Base-by-base conservation (phyloP, 306 rosid genomes). In the Lathyrus oleraceus region DNA sequence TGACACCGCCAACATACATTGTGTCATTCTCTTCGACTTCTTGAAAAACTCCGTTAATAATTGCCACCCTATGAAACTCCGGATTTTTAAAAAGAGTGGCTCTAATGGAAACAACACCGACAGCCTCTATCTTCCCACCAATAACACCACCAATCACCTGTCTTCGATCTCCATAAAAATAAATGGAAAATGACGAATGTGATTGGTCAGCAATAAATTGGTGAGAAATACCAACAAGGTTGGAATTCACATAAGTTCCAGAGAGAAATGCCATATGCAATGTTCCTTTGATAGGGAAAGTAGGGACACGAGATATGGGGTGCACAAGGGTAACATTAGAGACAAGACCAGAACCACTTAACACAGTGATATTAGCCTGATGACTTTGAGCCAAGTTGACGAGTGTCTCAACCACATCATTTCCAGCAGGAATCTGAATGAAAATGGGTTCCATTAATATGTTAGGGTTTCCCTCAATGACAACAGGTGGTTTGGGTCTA, bases 131-230 rank as follows among this genome's bases (percentile, higher is more conserved):
- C 57, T 70, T 59, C 7, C 89, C 92, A 0, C 76, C 88, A 1
- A 91, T 77, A 0, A 85, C 61, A 3, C 97, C 95, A 4, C 95
- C 97, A 10, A 79, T 78, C 2, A 86, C 66, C 6, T 85, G 81
- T 6, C 85, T 85, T 8, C 77, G 84, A 0, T 65, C 15, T 0
- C 82, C 85, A 0, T 77, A 71, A 1, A 88, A 72, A 12, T 77
- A 79, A 5, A 85, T 54, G 1, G 79, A 81, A 16, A 91, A 91
- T 0, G 76, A 79, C 1, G 76, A 78, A 10, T 15, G 32, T 8
- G 39, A 1, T 1, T 0, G 28, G 1, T 45, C 52, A 45, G 52
- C 19, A n/a, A 36, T 4, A 6, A 0, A 36, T 1, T 20, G 25
- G 8, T n/a, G 59, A 35, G 42, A 0, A 10, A 27, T 14, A 57